Percentiles rank a stretch among this genome's conserved stretches.
Conservation (phyloP, 2,329 filamentous ascomycete species). For the Ceratocystis diversiconidia region DNA sequence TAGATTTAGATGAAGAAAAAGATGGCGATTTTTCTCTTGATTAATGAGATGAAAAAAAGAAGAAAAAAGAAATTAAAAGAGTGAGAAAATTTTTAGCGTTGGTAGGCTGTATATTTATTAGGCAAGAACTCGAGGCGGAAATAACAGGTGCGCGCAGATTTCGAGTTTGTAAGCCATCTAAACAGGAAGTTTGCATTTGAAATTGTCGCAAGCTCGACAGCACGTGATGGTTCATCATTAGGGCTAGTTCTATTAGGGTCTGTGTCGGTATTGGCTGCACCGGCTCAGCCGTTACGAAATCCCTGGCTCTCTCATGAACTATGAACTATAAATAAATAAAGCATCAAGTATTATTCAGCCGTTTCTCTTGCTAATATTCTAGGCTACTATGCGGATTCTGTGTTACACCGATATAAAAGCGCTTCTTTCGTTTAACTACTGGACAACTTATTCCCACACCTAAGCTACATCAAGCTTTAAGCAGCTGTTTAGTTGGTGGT, state of each 20-base stretch:
- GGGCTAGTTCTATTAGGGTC: neutral
- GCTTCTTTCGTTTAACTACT: neutral
- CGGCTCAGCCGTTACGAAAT: no score
- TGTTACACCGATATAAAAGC: neutral
- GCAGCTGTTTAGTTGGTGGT: neutral
- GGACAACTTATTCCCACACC: neutral
- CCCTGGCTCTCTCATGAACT: no score
- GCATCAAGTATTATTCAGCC: no score
- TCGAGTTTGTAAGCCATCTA: neutral
- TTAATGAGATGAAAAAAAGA: neutral
- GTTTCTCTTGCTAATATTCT: no score
- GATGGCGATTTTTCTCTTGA: neutral
- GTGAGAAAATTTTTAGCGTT: neutral
- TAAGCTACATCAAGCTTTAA: neutral
- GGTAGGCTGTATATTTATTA: neutral
- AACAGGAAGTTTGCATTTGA: neutral
- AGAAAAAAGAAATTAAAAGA: neutral
- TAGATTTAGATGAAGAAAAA: neutral
- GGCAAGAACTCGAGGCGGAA: neutral
- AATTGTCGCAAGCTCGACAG: neutral
- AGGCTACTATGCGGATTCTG: neutral
- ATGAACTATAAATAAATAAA: no score
- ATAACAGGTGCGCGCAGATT: neutral
- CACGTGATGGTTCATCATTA: neutral
- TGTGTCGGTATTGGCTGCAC: neutral